Percentiles rank a stretch among this genome's conserved stretches.
phyloP scores from a whole-genome alignment of 2,329 filamentous ascomycete species.

The Rutstroemia sp. region DNA sequence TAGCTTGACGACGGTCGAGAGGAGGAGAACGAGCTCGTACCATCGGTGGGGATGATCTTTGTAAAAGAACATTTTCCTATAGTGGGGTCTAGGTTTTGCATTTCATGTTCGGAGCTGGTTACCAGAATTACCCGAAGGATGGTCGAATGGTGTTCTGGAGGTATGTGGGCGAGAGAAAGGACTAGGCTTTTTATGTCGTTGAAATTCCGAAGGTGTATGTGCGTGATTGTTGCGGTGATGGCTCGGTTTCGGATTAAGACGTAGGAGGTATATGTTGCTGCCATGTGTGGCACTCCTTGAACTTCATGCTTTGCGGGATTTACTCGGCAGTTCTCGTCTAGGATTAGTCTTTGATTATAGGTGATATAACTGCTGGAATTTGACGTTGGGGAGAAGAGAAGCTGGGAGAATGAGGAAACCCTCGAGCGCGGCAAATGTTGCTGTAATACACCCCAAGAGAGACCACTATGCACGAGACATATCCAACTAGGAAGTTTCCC shows the following conservation, averaged over 20 bases:
- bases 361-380: conserved; percentile 30
- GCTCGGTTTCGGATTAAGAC: conserved; percentile 38
- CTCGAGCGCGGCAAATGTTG: conserved; percentile 34
- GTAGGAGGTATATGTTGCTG: conserved; percentile 33
- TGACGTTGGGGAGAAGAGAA: conserved; percentile 32
- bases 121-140: conserved; percentile 22
- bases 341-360: conserved; percentile 37
- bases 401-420: conserved; percentile 36
- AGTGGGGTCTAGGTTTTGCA: conserved; percentile 33
- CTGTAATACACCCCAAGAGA: conserved; percentile 35
- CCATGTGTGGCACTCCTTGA: conserved; percentile 35
- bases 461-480: conserved; percentile 27
- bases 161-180: conserved; percentile 15
- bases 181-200: conserved; percentile 33
- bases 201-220: conserved; percentile 35
- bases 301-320: conserved; percentile 29
- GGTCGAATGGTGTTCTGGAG: conserved; percentile 12
- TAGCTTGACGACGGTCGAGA: conserved; percentile 37
- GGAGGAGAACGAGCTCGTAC: conserved; percentile 41
- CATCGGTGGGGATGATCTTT: conserved; percentile 49
- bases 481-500: conserved; percentile 26
- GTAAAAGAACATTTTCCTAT: conserved; percentile 39
- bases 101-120: neutral
- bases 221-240: conserved; percentile 38
- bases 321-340: conserved; percentile 34